phyloP scores from a whole-genome alignment of 2,329 filamentous ascomycete species.

The Fusarium dlaminii region DNA sequence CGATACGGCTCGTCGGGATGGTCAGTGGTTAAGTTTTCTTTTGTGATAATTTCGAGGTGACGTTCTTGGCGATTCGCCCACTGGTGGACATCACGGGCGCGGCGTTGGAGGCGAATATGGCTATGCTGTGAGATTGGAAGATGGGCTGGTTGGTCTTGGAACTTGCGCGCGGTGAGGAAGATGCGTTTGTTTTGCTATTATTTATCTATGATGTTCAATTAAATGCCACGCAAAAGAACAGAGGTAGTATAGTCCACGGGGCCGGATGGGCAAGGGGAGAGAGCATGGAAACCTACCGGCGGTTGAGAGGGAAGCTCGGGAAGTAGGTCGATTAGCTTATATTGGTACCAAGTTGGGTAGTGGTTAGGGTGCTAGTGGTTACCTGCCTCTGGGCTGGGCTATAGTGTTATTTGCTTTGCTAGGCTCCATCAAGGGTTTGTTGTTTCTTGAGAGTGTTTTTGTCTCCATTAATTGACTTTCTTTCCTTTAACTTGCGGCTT shows the following conservation, averaged over 20 bases:
- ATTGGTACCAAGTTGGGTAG: not conserved
- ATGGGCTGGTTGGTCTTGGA: constrained; percentile 26
- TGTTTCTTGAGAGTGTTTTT: constrained; percentile 28
- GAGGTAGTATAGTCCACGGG: not conserved
- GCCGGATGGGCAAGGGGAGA: not conserved
- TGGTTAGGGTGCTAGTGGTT: constrained; percentile 11
- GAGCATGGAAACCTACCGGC: not conserved
- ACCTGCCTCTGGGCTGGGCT: not conserved
- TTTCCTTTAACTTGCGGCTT: not conserved
- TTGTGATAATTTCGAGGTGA: constrained; percentile 34
- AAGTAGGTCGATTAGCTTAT: not conserved
- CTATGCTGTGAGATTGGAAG: constrained; percentile 33
- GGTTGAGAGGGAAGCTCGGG: not conserved
- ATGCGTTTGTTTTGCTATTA: constrained; percentile 14
- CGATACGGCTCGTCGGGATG: constrained; percentile 6
- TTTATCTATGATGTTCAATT: constrained; percentile 2
- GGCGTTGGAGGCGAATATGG: constrained; percentile 43
- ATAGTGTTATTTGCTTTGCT: constrained; percentile 13
- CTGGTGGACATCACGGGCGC: constrained; percentile 41
- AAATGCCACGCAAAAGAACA: not conserved
- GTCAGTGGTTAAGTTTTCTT: constrained; percentile 28
- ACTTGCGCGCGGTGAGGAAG: constrained; percentile 21
- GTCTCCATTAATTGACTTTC: constrained; percentile 26
- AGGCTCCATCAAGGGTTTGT: constrained; percentile 21
- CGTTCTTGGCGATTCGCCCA: constrained; percentile 39